Evolutionary conservation across 2,329 filamentous ascomycete genomes (phyloP), one percentile per base, ranked within the genome.

Genomic region (Gnomoniopsis smithogilvyi): DNA sequence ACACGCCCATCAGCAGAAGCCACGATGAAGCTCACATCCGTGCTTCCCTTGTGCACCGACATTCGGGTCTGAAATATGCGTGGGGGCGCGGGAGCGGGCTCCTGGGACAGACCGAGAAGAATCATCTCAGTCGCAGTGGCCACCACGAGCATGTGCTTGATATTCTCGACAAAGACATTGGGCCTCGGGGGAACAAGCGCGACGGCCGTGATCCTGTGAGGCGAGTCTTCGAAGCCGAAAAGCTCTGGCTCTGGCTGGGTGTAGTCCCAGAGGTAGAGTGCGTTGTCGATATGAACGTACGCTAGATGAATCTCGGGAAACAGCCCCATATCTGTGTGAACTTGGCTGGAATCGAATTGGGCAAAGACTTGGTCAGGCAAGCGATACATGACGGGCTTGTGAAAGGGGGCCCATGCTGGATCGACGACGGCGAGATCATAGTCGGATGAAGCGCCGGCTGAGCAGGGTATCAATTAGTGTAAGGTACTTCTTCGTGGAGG

Each of bases 181-280:
- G 86, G 79, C 66, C 93, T 91, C 8, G 95, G 95, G 53, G 87
- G 85, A 14, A 96, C 89, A 50, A 99, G 83, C 66, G 91, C 92
- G 47, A 99, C 90, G n/a, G 91, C 87, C 46, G 92, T 92, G 67
- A 99, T 98, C 64, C 87, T 91, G 71, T 96, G 87, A 7, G 87
- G 81, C 72, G 94, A 90, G 66, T 96, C 92, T 71, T 98, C 94
- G 68, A 91, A 97, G 19, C 94, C 94, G 64, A 96, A 89, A 46
- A 97, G 80, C 70, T 96, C 91, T 6, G 94, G 92, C 66, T 94
- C 91, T n/a, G 91, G 87, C 70, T 92, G 85, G 7, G 92, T 96
- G 73, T 97, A 99, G 74, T 99, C 94, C 96, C 96, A 99, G 17
- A 99, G 81, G 71, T 97, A 99, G 48, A 99, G 80, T 63, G 91